These are phyloP conservation scores for Sclerotinia subarctica DNA, from an alignment of 2,329 filamentous ascomycete species.

Conservation along the genomic window DNA sequence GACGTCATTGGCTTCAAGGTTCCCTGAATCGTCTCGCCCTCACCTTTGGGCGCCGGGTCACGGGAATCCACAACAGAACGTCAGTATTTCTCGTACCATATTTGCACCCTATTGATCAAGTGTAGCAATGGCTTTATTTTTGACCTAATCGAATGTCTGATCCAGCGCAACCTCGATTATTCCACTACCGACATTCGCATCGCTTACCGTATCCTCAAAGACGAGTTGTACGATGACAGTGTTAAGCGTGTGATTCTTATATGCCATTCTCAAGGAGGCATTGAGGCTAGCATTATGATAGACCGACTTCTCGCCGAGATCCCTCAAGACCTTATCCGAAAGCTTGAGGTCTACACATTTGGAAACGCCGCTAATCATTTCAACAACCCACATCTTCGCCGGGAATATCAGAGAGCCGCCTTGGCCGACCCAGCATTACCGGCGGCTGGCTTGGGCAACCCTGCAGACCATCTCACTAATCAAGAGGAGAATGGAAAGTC, in stretches of 20 bases:
- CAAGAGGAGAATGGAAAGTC: slow-evolving; percentile 38
- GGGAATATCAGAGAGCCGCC: slow-evolving; percentile 45
- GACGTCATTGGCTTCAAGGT: slow-evolving; percentile 63
- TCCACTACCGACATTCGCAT: slow-evolving; percentile 64
- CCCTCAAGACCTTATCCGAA: slow-evolving; percentile 60
- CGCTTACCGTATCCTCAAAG: slow-evolving; percentile 61
- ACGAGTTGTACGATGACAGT: slow-evolving; percentile 57
- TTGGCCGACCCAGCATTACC: slow-evolving; percentile 41
- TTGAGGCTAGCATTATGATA: slow-evolving; percentile 68
- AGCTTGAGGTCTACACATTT: slow-evolving; percentile 76
- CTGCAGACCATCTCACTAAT: background rate
- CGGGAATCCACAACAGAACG: slow-evolving; percentile 74
- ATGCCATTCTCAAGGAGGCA: slow-evolving; percentile 73
- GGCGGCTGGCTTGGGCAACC: slow-evolving; percentile 28
- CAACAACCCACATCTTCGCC: slow-evolving; percentile 66
- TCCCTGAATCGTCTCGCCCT: slow-evolving; percentile 69
- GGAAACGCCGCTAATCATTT: slow-evolving; percentile 78
- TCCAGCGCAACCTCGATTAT: slow-evolving; percentile 73
- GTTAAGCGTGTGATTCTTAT: slow-evolving; percentile 71
- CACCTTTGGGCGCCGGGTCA: slow-evolving; percentile 68
- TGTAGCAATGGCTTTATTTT: slow-evolving; percentile 62
- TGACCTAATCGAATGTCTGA: slow-evolving; percentile 72
- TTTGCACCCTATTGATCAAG: background rate
- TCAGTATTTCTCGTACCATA: slow-evolving; percentile 32
- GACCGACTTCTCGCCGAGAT: slow-evolving; percentile 76